Conservation (phyloP, 2,329 filamentous ascomycete species). For the Claviceps arundinis region DNA sequence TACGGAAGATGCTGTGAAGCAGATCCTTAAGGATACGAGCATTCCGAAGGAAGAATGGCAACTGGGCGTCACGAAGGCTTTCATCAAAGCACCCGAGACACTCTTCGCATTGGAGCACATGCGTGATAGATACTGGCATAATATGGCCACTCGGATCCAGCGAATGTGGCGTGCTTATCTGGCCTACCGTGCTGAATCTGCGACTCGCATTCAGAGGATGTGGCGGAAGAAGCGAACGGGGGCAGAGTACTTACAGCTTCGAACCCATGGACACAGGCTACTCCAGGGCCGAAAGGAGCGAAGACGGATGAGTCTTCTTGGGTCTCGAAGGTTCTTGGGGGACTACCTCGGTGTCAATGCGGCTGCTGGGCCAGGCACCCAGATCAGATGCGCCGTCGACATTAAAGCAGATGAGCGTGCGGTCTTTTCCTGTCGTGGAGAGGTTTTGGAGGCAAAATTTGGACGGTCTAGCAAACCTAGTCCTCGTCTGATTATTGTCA, state of each 20-base stretch:
- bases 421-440: constrained; percentile 52
- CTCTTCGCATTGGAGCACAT: constrained; percentile 94
- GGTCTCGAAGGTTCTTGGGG: constrained; percentile 82
- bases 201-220: constrained; percentile 85
- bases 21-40: constrained; percentile 91
- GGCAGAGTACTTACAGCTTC: constrained; percentile 74
- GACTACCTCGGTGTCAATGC: constrained; percentile 90
- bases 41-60: constrained; percentile 95
- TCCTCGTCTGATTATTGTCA: constrained; percentile 73
- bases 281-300: constrained; percentile 81
- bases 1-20: constrained; percentile 71
- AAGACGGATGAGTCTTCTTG: constrained; percentile 77
- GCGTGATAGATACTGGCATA: constrained; percentile 97
- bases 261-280: constrained; percentile 75
- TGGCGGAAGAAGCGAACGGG: constrained; percentile 90
- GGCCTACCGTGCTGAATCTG: constrained; percentile 81
- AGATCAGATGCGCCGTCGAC: constrained; percentile 63
- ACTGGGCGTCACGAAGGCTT: constrained; percentile 91
- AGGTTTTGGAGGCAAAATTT: constrained; percentile 86
- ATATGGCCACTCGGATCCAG: constrained; percentile 97
- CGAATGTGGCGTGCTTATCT: constrained; percentile 95
- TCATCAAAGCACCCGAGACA: constrained; percentile 96
- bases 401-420: constrained; percentile 60
- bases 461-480: constrained; percentile 90
- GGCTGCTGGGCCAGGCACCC: constrained; percentile 61